Evolutionary conservation across 306 rosid species (phyloP).

Genomic region (Oxytropis ochrocephala): DNA sequence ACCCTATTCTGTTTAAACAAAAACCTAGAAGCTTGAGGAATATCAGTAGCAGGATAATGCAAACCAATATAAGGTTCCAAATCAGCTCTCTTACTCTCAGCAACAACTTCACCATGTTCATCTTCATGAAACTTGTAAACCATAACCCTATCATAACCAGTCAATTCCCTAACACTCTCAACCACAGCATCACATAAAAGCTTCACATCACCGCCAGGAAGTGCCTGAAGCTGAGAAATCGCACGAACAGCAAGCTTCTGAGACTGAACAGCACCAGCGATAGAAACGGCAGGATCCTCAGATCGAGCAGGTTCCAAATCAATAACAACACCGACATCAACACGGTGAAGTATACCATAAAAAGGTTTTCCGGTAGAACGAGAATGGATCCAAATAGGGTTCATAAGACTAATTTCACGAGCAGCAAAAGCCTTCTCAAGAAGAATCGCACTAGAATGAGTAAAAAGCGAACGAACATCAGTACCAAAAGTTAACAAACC

Average conservation of each 20-base stretch:
- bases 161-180: slow-evolving; percentile 71
- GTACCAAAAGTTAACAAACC: slow-evolving; percentile 37
- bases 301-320: slow-evolving; percentile 89
- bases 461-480: slow-evolving; percentile 61
- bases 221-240: slow-evolving; percentile 72
- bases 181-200: slow-evolving; percentile 77
- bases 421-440: slow-evolving; percentile 81
- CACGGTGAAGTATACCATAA: slow-evolving; percentile 80
- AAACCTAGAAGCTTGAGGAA: slow-evolving; percentile 97
- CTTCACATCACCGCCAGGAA: slow-evolving; percentile 85
- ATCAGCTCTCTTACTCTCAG: slow-evolving; percentile 78
- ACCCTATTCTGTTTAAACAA: slow-evolving; percentile 94
- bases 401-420: slow-evolving; percentile 73
- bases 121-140: slow-evolving; percentile 97
- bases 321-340: slow-evolving; percentile 83
- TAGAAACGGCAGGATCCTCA: slow-evolving; percentile 90
- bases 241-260: slow-evolving; percentile 96
- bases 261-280: slow-evolving; percentile 94
- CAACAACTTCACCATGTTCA: slow-evolving; percentile 95
- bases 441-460: slow-evolving; percentile 37
- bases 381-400: slow-evolving; percentile 92
- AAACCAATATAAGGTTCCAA: slow-evolving; percentile 91
- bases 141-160: slow-evolving; percentile 91
- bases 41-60: slow-evolving; percentile 94
- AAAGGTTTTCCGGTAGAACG: slow-evolving; percentile 71